A percentile compares a stretch with the other conserved stretches of the same genome.
phyloP scores from a whole-genome alignment of 176 grass and related monocot species.

The Phragmites australis region DNA sequence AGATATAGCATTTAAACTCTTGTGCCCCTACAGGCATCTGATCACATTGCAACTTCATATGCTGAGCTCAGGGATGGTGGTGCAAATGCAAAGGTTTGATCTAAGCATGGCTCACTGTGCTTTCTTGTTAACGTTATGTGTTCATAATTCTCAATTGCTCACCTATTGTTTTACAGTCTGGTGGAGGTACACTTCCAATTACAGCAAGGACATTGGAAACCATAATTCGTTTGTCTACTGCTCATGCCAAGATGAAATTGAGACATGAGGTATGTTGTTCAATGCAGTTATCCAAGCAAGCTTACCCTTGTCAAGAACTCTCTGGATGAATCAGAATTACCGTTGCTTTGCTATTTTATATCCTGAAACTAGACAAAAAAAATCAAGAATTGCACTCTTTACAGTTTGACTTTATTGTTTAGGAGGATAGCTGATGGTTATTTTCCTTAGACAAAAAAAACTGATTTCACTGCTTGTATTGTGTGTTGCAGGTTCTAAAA shows the following conservation, averaged over 20 bases:
- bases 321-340: conserved; percentile 8
- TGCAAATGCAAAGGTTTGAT: conserved; percentile 81
- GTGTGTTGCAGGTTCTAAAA: conserved; percentile 69
- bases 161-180: conserved; percentile 50
- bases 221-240: conserved; percentile 94
- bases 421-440: not conserved
- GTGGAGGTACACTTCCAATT: conserved; percentile 96
- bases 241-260: conserved; percentile 97
- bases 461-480: not conserved
- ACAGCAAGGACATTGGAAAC: conserved; percentile 98
- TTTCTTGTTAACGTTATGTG: conserved; percentile 28
- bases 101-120: conserved; percentile 14
- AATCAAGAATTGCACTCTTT: not conserved
- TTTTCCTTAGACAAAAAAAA: not conserved
- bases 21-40: conserved; percentile 66
- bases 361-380: conserved; percentile 1
- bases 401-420: not conserved
- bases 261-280: conserved; percentile 75
- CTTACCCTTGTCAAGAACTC: not conserved
- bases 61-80: conserved; percentile 86
- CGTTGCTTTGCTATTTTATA: not conserved
- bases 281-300: conserved; percentile 11
- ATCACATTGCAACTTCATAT: conserved; percentile 97
- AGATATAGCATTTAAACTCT: conserved; percentile 14
- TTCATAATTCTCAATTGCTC: conserved; percentile 34